phyloP scores from a whole-genome alignment of 768 basidiomycete genomes.

The Phlebiopsis flavidoalba region DNA sequence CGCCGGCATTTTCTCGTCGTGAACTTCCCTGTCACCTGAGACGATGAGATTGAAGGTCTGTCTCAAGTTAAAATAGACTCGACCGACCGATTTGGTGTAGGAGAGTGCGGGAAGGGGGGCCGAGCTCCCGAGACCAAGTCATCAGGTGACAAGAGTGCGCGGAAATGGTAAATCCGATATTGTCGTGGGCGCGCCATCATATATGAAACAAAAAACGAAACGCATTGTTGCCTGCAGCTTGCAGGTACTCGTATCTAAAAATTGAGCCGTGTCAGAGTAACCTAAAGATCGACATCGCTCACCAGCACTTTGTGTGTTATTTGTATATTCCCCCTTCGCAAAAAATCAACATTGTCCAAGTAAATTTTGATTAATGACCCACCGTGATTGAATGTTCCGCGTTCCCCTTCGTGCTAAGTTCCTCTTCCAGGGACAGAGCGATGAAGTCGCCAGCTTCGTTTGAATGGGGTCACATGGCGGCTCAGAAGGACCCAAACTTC shows the following conservation, averaged over 20 bases:
- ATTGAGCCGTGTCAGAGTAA: neutral
- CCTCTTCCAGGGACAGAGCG: conserved; percentile 51
- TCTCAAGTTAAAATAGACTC: neutral
- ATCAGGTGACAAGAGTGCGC: conserved; percentile 43
- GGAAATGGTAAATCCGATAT: conserved; percentile 65
- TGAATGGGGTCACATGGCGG: conserved; percentile 65
- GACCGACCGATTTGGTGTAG: conserved; percentile 22
- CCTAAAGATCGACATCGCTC: neutral
- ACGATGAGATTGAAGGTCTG: neutral
- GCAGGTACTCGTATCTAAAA: neutral
- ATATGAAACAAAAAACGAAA: conserved; percentile 61
- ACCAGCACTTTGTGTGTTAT: conserved; percentile 43
- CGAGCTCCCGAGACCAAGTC: conserved; percentile 14
- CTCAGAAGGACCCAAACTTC: conserved; percentile 82
- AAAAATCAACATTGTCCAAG: neutral
- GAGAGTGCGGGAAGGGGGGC: no score
- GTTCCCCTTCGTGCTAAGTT: neutral
- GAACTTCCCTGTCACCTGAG: conserved; percentile 56
- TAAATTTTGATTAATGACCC: neutral
- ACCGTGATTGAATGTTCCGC: neutral
- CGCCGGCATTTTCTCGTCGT: conserved; percentile 74
- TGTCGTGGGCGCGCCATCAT: conserved; percentile 58
- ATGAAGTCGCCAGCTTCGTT: conserved; percentile 61
- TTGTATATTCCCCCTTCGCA: conserved; percentile 33
- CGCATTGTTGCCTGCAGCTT: conserved; percentile 28